phyloP scores from a whole-genome alignment of 495 filamentous ascomycete species.

The Penicillium dipodomyicola region DNA sequence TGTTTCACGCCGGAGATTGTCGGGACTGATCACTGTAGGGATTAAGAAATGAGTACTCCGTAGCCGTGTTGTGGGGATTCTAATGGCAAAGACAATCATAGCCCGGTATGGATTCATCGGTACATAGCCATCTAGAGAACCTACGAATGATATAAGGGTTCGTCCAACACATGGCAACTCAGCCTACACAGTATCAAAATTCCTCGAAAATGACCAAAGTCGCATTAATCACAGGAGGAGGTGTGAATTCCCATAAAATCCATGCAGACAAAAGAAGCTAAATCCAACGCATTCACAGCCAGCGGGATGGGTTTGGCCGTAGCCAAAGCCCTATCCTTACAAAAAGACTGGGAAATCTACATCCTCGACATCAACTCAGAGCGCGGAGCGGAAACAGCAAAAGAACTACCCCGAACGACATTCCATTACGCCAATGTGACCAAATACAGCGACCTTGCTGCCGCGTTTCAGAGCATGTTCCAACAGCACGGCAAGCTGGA shows the following conservation, averaged over 20 bases:
- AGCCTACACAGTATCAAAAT: not conserved
- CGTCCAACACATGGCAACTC: not conserved
- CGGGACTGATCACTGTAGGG: not conserved
- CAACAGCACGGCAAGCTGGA: conserved; percentile 10
- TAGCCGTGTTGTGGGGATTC: not conserved
- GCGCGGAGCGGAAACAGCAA: conserved; percentile 9
- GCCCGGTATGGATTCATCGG: not conserved
- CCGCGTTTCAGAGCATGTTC: conserved; percentile 15
- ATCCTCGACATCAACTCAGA: conserved; percentile 20
- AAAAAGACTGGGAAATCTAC: conserved; percentile 12
- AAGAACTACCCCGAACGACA: conserved; percentile 5
- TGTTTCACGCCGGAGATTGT: not conserved
- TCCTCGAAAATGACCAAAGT: conserved; percentile 11
- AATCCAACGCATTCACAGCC: conserved; percentile 3
- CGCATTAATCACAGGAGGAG: conserved; percentile 26
- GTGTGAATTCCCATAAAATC: conserved; percentile 5
- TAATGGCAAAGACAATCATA: not conserved
- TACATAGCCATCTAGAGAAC: not conserved
- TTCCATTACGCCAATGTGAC: conserved; percentile 20
- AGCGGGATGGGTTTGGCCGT: conserved; percentile 22
- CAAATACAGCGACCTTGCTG: conserved; percentile 18
- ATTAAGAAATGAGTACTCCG: not conserved
- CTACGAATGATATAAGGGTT: conserved; percentile 1
- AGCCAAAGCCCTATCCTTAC: conserved; percentile 12
- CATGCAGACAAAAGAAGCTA: not conserved